Base-by-base conservation (phyloP, 768 basidiomycete genomes). In the Russula sp. region DNA sequence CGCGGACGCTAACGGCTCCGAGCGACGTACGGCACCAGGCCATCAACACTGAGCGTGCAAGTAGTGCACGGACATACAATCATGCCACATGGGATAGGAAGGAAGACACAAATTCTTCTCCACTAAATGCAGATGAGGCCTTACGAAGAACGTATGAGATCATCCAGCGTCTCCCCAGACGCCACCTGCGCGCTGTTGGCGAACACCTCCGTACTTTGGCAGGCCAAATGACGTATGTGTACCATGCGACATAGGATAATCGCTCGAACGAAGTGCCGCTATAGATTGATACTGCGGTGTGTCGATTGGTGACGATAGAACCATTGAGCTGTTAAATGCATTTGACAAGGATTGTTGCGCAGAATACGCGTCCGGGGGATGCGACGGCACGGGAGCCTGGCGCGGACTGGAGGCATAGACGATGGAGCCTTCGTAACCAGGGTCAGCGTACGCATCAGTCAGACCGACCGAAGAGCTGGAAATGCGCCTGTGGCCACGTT, bases 111-210 rank as follows among this genome's bases (percentile, higher is more conserved):
- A 31, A 45, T 51, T 50, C 55, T 51, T 60, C 57, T 59, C 58
- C 53, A 50, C 48, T 55, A 45, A n/a, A 20, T 45, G 61, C 50
- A 62, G 34, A 55, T 54, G 32, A 44, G 34, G 35, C 40, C 47
- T n/a, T 40, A 18, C 13, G 32, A 56, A 18, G 52, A 60, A 55
- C 13, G 49, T 37, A 18, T 9, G 32, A 27, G 44, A 57, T 66
- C 52, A 68, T 59, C 67, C 67, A 4, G 61, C 65, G 42, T 62
- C 60, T 6, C 67, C 67, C 67, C 67, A 68, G 32, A 68, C 55
- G 9, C 67, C 65, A 53, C 66, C 55, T 32, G 62, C 56, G 4
- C 61, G 58, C 35, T 57, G 62, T 49, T 44, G 65, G 22, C 34
- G 65, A 44, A 58, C 48, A 16, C 53, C 62, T 32, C 58, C 50